phyloP scores from a whole-genome alignment of 2,329 filamentous ascomycete species.

The Xylaria polymorpha region DNA sequence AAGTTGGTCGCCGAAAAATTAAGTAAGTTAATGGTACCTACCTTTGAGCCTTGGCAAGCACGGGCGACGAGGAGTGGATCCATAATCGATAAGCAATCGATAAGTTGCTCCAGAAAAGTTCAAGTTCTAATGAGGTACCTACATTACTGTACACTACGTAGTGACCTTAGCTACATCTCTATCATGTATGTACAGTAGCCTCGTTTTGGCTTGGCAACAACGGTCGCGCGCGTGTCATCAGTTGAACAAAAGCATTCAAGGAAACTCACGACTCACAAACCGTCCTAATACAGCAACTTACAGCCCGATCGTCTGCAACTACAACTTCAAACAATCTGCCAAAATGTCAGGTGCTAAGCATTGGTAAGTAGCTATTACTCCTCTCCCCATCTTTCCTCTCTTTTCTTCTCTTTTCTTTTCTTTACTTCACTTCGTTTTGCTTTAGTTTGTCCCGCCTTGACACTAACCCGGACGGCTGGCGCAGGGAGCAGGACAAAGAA shows the following conservation, averaged over 20 bases:
- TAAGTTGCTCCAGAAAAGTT: not conserved
- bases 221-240: conserved; percentile 3
- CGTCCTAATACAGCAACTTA: conserved; percentile 3
- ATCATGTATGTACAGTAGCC: too few relatives aligned
- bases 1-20: conserved; percentile 29
- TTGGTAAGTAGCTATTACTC: conserved; percentile 44
- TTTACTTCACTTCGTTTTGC: not conserved
- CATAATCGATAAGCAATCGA: conserved; percentile 26
- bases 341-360: conserved; percentile 58
- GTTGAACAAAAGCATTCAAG: not conserved
- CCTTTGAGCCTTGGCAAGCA: not conserved
- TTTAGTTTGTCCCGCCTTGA: not conserved
- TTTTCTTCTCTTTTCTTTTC: not conserved
- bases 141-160: too few relatives aligned
- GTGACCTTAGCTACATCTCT: too few relatives aligned
- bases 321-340: conserved; percentile 5
- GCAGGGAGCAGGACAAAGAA: conserved; percentile 96
- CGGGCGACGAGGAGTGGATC: not conserved
- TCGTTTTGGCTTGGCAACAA: conserved; percentile 16
- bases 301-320: conserved; percentile 12
- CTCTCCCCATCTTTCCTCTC: not conserved
- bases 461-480: not conserved
- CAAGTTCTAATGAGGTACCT: too few relatives aligned
- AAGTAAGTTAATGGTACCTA: not conserved
- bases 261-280: not conserved